These are phyloP conservation scores for Raffaelea albimanens DNA, from an alignment of 2,329 filamentous ascomycete genomes.

Conservation along the genomic window DNA sequence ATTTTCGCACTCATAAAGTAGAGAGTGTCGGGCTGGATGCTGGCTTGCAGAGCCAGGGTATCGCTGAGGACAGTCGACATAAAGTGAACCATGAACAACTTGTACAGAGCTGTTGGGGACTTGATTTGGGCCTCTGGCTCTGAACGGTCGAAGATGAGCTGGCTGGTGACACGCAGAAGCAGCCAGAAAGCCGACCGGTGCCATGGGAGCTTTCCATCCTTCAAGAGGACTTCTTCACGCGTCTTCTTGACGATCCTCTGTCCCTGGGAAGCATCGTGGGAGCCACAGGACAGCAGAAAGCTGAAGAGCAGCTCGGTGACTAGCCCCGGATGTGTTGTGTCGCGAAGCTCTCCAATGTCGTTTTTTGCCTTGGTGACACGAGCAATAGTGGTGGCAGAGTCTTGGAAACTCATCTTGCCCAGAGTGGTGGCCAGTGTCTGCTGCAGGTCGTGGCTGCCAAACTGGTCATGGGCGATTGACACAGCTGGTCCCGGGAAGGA, in stretches of 20 bases:
- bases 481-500: slow-evolving; percentile 19
- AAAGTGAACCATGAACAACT: slow-evolving; percentile 38
- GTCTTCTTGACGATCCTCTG: slow-evolving; percentile 38
- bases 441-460: slow-evolving; percentile 11
- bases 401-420: slow-evolving; percentile 20
- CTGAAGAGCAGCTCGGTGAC: slow-evolving; percentile 38
- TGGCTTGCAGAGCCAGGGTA: not conserved
- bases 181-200: slow-evolving; percentile 10
- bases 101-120: slow-evolving; percentile 27
- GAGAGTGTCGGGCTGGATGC: not conserved
- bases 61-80: slow-evolving; percentile 26
- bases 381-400: slow-evolving; percentile 9
- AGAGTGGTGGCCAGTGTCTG: slow-evolving; percentile 15
- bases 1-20: not conserved
- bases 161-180: slow-evolving; percentile 7
- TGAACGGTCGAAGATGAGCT: slow-evolving; percentile 3
- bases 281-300: slow-evolving; percentile 24
- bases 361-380: slow-evolving; percentile 26
- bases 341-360: slow-evolving; percentile 30
- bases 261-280: slow-evolving; percentile 2
- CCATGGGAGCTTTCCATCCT: slow-evolving; percentile 8
- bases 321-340: slow-evolving; percentile 37
- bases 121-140: not conserved
- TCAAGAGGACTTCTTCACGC: slow-evolving; percentile 43
- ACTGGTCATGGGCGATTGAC: slow-evolving; percentile 10